Conservation (phyloP, 2,329 filamentous ascomycete genomes). For the Drechslerella stenobrocha region DNA sequence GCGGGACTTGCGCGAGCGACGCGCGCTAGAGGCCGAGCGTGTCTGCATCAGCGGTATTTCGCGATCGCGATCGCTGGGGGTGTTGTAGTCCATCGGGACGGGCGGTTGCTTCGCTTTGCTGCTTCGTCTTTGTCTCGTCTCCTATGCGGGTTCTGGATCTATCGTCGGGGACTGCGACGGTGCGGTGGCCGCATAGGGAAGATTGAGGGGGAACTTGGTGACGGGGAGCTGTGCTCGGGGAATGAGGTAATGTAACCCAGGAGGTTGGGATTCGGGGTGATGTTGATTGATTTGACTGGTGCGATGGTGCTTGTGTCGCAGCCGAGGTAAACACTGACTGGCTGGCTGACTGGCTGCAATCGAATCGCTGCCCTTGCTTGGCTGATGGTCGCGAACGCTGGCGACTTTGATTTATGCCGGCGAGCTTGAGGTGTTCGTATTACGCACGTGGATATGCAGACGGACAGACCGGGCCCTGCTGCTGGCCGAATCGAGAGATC, state of each 20-base stretch:
- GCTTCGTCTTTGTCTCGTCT: no score
- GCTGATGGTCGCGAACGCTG: neutral
- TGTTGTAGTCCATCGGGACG: neutral
- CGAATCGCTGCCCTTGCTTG: neutral
- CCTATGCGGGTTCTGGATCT: no score
- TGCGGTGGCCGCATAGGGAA: no score
- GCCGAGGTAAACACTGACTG: neutral
- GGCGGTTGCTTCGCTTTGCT: no score
- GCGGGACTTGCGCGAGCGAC: slow-evolving; percentile 32
- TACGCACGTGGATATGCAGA: neutral
- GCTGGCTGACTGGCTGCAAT: neutral
- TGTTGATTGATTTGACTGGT: no score
- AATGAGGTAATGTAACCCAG: slow-evolving; percentile 1
- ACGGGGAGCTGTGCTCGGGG: neutral
- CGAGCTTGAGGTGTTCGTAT: neutral
- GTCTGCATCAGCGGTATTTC: no score
- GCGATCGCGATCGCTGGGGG: neutral
- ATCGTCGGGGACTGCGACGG: no score
- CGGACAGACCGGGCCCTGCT: no score
- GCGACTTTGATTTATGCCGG: neutral
- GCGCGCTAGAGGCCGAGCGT: slow-evolving; percentile 24
- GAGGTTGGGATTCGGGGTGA: slow-evolving; percentile 2
- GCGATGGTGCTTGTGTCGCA: no score
- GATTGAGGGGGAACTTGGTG: no score
- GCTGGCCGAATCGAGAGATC: no score